Conservation (phyloP, 2,329 filamentous ascomycete species). For the Botrytis hyacinthi region DNA sequence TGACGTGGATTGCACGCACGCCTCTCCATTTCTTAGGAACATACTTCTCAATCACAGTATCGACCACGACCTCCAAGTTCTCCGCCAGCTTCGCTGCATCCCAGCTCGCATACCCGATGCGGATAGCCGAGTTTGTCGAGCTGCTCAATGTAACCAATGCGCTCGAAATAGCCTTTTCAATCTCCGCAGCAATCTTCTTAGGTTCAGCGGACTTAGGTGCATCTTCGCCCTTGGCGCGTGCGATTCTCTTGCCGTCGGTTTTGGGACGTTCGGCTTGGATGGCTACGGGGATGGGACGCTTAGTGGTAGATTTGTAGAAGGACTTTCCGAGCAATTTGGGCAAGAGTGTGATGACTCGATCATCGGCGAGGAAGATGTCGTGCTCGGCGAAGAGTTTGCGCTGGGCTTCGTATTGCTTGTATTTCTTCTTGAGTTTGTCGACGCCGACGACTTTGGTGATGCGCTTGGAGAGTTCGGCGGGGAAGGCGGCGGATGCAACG, state of each 20-base stretch:
- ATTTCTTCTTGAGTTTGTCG: slow-evolving; percentile 84
- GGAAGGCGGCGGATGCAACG: slow-evolving; percentile 71
- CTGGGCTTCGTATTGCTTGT: slow-evolving; percentile 82
- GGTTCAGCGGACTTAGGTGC: slow-evolving; percentile 47
- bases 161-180: slow-evolving; percentile 72
- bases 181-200: slow-evolving; percentile 70
- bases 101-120: slow-evolving; percentile 74
- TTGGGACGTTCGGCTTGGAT: slow-evolving; percentile 63
- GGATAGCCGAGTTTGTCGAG: slow-evolving; percentile 75
- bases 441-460: slow-evolving; percentile 78
- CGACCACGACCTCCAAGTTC: slow-evolving; percentile 73
- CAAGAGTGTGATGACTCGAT: slow-evolving; percentile 73
- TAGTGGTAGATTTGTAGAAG: slow-evolving; percentile 80
- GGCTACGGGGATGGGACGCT: slow-evolving; percentile 81
- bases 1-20: slow-evolving; percentile 81
- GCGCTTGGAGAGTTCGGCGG: slow-evolving; percentile 61
- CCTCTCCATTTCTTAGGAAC: slow-evolving; percentile 87
- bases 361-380: slow-evolving; percentile 91
- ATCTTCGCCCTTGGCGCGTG: slow-evolving; percentile 50
- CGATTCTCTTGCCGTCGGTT: slow-evolving; percentile 56
- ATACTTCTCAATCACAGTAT: slow-evolving; percentile 71
- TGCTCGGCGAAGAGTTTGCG: slow-evolving; percentile 82
- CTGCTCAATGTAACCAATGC: slow-evolving; percentile 79
- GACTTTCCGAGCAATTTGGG: slow-evolving; percentile 82
- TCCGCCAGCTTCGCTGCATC: slow-evolving; percentile 71